Conservation (phyloP, 441 rosid genomes). For the Gossypium aridum region DNA sequence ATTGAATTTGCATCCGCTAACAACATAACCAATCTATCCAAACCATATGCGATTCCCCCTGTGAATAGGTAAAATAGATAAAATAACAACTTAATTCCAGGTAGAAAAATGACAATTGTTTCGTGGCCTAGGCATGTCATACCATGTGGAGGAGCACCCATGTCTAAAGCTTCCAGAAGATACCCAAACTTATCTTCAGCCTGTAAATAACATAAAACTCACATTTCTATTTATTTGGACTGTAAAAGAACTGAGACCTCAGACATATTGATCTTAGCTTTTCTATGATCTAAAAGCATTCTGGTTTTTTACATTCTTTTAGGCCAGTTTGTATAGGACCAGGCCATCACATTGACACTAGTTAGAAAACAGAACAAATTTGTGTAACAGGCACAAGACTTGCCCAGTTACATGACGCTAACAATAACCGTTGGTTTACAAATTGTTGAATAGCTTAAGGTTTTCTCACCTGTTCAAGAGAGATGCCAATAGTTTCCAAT, state of each 20-base stretch:
- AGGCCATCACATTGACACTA: not conserved
- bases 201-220: conserved; percentile 29
- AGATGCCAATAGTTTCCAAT: conserved; percentile 73
- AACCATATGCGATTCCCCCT: conserved; percentile 92
- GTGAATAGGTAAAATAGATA: conserved; percentile 4
- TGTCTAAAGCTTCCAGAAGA: conserved; percentile 89
- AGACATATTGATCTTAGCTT: not conserved
- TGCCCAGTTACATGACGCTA: not conserved
- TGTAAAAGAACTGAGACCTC: not conserved
- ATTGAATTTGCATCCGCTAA: conserved; percentile 72
- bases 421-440: not conserved
- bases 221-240: not conserved
- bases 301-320: not conserved
- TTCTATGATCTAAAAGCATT: not conserved
- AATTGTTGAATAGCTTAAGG: not conserved
- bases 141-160: conserved; percentile 99
- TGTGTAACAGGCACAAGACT: not conserved
- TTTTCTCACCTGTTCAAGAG: conserved; percentile 59
- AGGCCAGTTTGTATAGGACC: not conserved
- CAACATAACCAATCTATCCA: conserved; percentile 90
- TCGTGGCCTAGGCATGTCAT: conserved; percentile 12
- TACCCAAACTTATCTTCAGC: conserved; percentile 93
- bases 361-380: not conserved
- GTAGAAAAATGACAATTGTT: not conserved
- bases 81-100: not conserved